A percentile compares a stretch with the other conserved stretches of the same genome.
These are phyloP conservation scores for Cercospora sp. DNA, from an alignment of 2,329 filamentous ascomycete genomes.

Conservation along the genomic window DNA sequence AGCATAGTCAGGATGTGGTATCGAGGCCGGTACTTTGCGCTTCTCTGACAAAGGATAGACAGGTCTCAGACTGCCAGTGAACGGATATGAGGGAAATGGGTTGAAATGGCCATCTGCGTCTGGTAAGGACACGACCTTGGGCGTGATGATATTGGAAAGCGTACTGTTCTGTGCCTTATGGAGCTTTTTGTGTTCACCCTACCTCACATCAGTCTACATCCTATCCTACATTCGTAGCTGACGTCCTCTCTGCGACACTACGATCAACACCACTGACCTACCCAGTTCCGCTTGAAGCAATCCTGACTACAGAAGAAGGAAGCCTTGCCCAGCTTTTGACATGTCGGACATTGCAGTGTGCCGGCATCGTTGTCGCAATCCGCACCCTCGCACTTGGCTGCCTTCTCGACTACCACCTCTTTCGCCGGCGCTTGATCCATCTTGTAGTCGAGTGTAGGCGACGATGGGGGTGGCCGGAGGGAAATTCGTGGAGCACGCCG, in stretches of 20 bases:
- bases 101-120: conserved; percentile 84
- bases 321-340: conserved; percentile 83
- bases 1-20: conserved; percentile 84
- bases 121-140: conserved; percentile 86
- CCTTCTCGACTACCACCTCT: conserved; percentile 42
- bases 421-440: conserved; percentile 40
- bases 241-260: conserved; percentile 21
- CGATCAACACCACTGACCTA: conserved; percentile 48
- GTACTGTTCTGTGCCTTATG: conserved; percentile 78
- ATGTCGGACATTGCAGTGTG: conserved; percentile 88
- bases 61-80: conserved; percentile 77
- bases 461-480: background rate
- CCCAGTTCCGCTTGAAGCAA: conserved; percentile 99
- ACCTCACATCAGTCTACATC: conserved; percentile 24
- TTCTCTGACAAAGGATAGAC: conserved; percentile 67
- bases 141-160: conserved; percentile 70
- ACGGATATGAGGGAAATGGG: conserved; percentile 85
- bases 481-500: background rate
- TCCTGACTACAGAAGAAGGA: conserved; percentile 98
- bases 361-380: conserved; percentile 88
- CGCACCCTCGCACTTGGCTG: conserved; percentile 73
- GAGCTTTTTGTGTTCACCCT: conserved; percentile 79
- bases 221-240: conserved; percentile 21
- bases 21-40: conserved; percentile 73
- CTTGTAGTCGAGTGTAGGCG: background rate